Conservation (phyloP, 371 early-diverging fungal genomes). For the Choanephora cucurbitarum region DNA sequence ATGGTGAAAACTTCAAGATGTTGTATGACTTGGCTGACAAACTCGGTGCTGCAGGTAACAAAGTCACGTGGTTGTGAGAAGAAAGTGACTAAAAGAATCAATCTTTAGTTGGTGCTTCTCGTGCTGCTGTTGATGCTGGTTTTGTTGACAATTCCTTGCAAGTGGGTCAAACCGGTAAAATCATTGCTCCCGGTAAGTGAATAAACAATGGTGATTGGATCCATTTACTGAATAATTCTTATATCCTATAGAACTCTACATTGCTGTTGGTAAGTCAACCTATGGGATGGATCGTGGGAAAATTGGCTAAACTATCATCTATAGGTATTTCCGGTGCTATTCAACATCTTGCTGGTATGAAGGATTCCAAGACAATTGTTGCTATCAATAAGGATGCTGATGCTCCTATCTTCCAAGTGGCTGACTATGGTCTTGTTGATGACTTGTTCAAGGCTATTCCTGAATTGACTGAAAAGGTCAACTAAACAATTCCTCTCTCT, state of each 20-base stretch:
- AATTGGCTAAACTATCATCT: slow-evolving; percentile 7
- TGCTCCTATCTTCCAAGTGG: slow-evolving; percentile 97
- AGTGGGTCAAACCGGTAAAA: slow-evolving; percentile 98
- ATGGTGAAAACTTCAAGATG: slow-evolving; percentile 92
- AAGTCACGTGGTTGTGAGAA: slow-evolving; percentile 29
- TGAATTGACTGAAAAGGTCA: slow-evolving; percentile 87
- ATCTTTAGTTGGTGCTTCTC: slow-evolving; percentile 89
- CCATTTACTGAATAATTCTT: neutral
- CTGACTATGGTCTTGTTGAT: slow-evolving; percentile 96
- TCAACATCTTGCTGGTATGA: slow-evolving; percentile 98
- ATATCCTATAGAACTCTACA: slow-evolving; percentile 71
- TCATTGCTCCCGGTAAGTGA: slow-evolving; percentile 87
- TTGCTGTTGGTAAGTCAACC: slow-evolving; percentile 80
- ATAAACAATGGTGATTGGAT: too few species aligned
- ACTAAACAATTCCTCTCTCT: slow-evolving; percentile 11
- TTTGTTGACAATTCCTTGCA: slow-evolving; percentile 96
- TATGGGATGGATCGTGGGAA: slow-evolving; percentile 12
- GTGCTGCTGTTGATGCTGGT: slow-evolving; percentile 98
- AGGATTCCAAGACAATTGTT: slow-evolving; percentile 97
- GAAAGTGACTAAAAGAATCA: slow-evolving; percentile 3
- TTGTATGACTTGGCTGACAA: slow-evolving; percentile 94
- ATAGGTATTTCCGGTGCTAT: slow-evolving; percentile 95
- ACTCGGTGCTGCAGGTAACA: slow-evolving; percentile 88
- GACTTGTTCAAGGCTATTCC: slow-evolving; percentile 95
- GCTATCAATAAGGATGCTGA: slow-evolving; percentile 99